Evolutionary conservation across 176 grass and related monocot species (phyloP).

Genomic region (Areca catechu): DNA sequence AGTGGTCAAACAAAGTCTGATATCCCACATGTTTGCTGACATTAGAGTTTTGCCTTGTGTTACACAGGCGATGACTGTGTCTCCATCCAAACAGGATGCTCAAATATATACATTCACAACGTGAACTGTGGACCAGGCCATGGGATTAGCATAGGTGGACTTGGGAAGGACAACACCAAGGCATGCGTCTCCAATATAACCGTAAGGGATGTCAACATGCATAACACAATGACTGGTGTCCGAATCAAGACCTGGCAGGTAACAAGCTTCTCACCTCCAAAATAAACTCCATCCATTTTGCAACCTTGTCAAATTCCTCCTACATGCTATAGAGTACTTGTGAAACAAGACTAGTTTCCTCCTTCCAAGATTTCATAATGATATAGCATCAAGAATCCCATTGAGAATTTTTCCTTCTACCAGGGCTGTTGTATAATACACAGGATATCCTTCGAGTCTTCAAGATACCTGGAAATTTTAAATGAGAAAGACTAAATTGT

Average conservation of each 20-base stretch:
- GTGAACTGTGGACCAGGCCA: slow-evolving; percentile 97
- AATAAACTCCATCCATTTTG: too few species aligned
- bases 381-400: too few species aligned
- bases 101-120: slow-evolving; percentile 82
- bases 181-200: slow-evolving; percentile 98
- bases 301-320: too few species aligned
- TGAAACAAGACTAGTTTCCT: too few species aligned
- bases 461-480: too few species aligned
- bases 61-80: slow-evolving; percentile 79
- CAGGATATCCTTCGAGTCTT: too few species aligned
- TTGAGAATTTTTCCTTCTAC: too few species aligned
- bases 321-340: too few species aligned
- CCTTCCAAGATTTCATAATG: too few species aligned
- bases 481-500: background rate
- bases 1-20: too few species aligned
- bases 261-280: background rate
- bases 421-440: too few species aligned
- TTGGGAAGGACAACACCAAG: slow-evolving; percentile 92
- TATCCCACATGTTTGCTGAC: background rate
- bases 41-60: slow-evolving; percentile 22
- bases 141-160: slow-evolving; percentile 95
- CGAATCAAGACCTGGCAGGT: slow-evolving; percentile 99
- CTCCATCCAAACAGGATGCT: slow-evolving; percentile 97
- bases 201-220: slow-evolving; percentile 78
- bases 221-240: slow-evolving; percentile 85